These are phyloP conservation scores for Pseudomassariella vexata DNA, from an alignment of 2,329 filamentous ascomycete genomes.

Conservation along the genomic window DNA sequence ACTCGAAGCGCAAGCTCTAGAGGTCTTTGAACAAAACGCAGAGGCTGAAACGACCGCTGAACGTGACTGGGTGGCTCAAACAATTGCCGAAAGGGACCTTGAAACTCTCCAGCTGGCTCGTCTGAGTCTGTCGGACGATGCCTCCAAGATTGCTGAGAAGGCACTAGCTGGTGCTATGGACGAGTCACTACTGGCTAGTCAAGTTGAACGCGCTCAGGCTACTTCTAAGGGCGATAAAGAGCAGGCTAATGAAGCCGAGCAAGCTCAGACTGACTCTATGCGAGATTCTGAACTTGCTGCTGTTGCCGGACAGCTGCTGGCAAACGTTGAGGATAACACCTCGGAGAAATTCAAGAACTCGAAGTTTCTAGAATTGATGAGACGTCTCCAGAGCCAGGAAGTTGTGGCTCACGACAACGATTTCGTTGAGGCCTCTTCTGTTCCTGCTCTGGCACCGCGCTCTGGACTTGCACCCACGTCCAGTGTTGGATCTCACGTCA, in stretches of 20 bases:
- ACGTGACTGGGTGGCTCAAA: not conserved
- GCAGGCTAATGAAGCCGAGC: conserved; percentile 13
- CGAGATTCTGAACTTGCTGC: conserved; percentile 60
- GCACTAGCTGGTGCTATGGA: conserved; percentile 1
- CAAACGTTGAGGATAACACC: conserved; percentile 62
- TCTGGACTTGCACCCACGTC: too few relatives aligned
- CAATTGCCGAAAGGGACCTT: too few relatives aligned
- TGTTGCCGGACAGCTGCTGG: conserved; percentile 66
- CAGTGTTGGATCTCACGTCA: too few relatives aligned
- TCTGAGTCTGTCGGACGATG: not conserved
- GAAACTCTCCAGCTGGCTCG: too few relatives aligned
- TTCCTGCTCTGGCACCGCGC: too few relatives aligned
- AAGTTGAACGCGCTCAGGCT: too few relatives aligned
- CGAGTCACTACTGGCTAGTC: not conserved
- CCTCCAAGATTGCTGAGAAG: not conserved
- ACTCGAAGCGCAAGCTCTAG: too few relatives aligned
- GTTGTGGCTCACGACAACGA: conserved; percentile 67
- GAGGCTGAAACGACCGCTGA: too few relatives aligned
- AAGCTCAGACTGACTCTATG: conserved; percentile 20
- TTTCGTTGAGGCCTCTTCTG: conserved; percentile 43
- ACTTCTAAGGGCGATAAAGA: too few relatives aligned
- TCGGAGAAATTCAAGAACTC: conserved; percentile 74
- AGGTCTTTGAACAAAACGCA: too few relatives aligned
- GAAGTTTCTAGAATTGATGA: conserved; percentile 72
- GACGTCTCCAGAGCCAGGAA: conserved; percentile 65